Percentiles rank a stretch among this genome's conserved stretches.
These are phyloP conservation scores for Glebionis coronaria DNA, from an alignment of 129 eudicot species.

Conservation along the genomic window DNA sequence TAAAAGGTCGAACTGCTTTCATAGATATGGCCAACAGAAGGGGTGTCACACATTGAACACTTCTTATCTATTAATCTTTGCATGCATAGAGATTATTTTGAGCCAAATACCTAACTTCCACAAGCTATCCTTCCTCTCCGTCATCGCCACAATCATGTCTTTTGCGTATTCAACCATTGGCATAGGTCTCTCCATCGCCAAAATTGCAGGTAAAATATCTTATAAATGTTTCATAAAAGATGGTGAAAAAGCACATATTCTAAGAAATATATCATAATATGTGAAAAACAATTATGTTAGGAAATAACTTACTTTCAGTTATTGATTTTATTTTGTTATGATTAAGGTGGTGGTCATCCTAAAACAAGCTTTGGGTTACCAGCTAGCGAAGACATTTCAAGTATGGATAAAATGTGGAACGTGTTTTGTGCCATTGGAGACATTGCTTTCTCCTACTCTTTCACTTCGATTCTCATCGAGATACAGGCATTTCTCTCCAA, in stretches of 20 bases:
- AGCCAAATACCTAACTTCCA: slow-evolving; percentile 66
- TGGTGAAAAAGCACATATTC: not conserved
- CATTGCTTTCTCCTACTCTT: slow-evolving; percentile 66
- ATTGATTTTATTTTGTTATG: not conserved
- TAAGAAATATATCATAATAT: no score
- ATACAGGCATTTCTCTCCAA: slow-evolving; percentile 24
- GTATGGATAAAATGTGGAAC: slow-evolving; percentile 47
- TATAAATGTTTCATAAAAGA: slow-evolving; percentile 4
- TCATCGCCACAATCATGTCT: slow-evolving; percentile 69
- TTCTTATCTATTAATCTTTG: slow-evolving; percentile 45
- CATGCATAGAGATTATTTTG: slow-evolving; percentile 43
- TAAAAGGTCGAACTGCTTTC: slow-evolving; percentile 62
- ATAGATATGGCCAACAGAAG: slow-evolving; percentile 22
- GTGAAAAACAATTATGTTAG: no score
- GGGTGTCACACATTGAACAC: slow-evolving; percentile 38
- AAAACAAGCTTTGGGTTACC: slow-evolving; percentile 51
- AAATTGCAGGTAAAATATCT: slow-evolving; percentile 31
- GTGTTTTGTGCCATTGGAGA: slow-evolving; percentile 56
- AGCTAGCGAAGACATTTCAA: slow-evolving; percentile 36
- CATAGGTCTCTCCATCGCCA: slow-evolving; percentile 50
- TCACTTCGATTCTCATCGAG: slow-evolving; percentile 49
- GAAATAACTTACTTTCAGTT: not conserved
- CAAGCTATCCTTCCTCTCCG: slow-evolving; percentile 53
- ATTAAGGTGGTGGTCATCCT: slow-evolving; percentile 38
- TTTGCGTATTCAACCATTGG: slow-evolving; percentile 62